phyloP scores from a whole-genome alignment of 129 eudicot genomes.

The Artemisia annua region DNA sequence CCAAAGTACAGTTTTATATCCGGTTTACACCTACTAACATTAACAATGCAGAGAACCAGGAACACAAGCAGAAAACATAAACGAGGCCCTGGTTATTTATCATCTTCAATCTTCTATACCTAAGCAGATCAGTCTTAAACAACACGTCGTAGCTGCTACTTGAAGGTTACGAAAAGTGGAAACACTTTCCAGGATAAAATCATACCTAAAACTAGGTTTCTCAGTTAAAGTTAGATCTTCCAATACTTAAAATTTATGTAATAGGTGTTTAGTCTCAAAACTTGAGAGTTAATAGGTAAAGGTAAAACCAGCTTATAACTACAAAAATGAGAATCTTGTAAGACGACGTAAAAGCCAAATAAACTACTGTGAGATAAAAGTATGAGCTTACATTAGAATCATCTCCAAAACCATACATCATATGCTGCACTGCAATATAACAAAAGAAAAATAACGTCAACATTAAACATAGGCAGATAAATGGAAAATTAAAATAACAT shows the following conservation, averaged over 20 bases:
- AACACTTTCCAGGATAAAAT: no score
- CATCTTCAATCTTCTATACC: no score
- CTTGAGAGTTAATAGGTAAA: background rate
- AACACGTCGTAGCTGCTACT: no score
- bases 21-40: no score
- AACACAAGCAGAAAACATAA: no score
- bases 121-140: no score
- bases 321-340: background rate
- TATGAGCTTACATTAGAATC: constrained; percentile 63
- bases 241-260: background rate
- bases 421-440: constrained; percentile 73
- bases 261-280: background rate
- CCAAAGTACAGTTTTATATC: no score
- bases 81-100: no score
- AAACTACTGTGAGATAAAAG: background rate
- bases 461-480: background rate
- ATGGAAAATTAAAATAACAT: background rate
- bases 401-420: constrained; percentile 96
- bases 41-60: no score
- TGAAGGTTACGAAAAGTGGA: no score
- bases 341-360: background rate
- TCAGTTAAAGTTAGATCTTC: no score
- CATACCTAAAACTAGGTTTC: no score
- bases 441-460: background rate
- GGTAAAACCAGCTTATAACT: background rate